Conservation (phyloP, 768 basidiomycete genomes). For the Leucocoprinus sp. region DNA sequence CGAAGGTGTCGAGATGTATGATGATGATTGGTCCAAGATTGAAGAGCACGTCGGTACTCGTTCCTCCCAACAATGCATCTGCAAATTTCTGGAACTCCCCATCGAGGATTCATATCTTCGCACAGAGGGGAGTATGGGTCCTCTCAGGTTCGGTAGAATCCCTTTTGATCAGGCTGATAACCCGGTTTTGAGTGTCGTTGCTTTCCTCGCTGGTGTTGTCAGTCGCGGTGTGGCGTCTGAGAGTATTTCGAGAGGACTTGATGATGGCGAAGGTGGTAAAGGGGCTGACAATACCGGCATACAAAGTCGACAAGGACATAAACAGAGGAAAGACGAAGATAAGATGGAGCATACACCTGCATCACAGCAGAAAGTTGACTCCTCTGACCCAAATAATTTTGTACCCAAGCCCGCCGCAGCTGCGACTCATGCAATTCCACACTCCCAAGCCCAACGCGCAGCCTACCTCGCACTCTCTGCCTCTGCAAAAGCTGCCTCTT, state of each 20-base stretch:
- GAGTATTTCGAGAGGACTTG: slow-evolving; percentile 82
- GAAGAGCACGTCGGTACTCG: slow-evolving; percentile 91
- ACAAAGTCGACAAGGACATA: too few species aligned
- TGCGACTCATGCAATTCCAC: slow-evolving; percentile 40
- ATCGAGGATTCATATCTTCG: slow-evolving; percentile 93
- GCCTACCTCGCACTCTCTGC: slow-evolving; percentile 84
- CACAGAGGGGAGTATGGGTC: slow-evolving; percentile 67
- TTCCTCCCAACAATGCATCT: slow-evolving; percentile 89
- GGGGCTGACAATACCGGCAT: slow-evolving; percentile 25
- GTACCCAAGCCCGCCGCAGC: slow-evolving; percentile 27
- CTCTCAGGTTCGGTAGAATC: slow-evolving; percentile 65
- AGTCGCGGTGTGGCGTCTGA: slow-evolving; percentile 86
- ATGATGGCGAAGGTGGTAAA: slow-evolving; percentile 42
- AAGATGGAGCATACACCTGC: slow-evolving; percentile 40
- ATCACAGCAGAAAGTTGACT: slow-evolving; percentile 16
- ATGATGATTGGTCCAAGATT: slow-evolving; percentile 92
- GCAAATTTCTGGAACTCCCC: slow-evolving; percentile 90
- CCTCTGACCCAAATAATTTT: too few species aligned
- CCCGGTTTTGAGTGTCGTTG: slow-evolving; percentile 97
- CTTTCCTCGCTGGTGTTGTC: slow-evolving; percentile 91
- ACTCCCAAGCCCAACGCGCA: slow-evolving; percentile 72
- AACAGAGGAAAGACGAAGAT: slow-evolving; percentile 23
- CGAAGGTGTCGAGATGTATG: slow-evolving; percentile 98
- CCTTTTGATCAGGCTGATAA: slow-evolving; percentile 96
- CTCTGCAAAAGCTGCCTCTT: slow-evolving; percentile 76